phyloP scores from a whole-genome alignment of 495 filamentous ascomycete species.

The Lophium mytilinum region DNA sequence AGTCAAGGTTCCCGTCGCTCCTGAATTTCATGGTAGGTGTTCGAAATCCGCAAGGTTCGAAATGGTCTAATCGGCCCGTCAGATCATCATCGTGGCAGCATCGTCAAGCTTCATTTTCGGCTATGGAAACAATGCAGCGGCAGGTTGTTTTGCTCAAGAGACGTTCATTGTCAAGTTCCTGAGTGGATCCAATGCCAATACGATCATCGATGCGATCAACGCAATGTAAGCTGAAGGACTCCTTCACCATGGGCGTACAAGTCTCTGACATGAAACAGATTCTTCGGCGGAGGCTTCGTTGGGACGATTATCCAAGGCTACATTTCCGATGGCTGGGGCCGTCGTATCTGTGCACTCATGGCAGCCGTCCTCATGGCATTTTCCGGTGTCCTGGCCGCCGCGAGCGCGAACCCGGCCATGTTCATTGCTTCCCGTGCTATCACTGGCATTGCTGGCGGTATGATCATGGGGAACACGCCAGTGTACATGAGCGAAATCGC shows the following conservation, averaged over 20 bases:
- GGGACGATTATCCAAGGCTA: background rate
- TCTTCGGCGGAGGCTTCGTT: conserved; percentile 3
- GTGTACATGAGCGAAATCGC: conserved; percentile 31
- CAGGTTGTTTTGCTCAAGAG: background rate
- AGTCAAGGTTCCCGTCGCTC: too few species aligned
- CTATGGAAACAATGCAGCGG: conserved; percentile 1
- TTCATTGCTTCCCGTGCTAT: conserved; percentile 20
- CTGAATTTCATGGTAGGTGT: too few species aligned
- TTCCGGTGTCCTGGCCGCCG: conserved; percentile 14
- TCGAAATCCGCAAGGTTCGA: too few species aligned
- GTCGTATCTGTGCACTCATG: conserved; percentile 11
- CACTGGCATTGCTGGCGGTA: conserved; percentile 24
- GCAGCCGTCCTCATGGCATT: conserved; percentile 15
- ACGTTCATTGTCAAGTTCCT: conserved; percentile 5
- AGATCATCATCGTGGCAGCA: background rate
- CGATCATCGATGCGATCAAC: background rate
- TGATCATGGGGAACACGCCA: conserved; percentile 25
- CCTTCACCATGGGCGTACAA: background rate
- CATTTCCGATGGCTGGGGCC: background rate
- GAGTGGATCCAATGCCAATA: background rate
- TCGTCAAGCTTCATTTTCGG: background rate
- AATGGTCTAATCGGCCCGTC: too few species aligned
- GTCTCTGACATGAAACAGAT: background rate
- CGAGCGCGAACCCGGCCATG: conserved; percentile 18
- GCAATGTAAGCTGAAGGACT: background rate